These are phyloP conservation scores for Corynascus novoguineensis DNA, from an alignment of 495 filamentous ascomycete genomes.

Conservation along the genomic window DNA sequence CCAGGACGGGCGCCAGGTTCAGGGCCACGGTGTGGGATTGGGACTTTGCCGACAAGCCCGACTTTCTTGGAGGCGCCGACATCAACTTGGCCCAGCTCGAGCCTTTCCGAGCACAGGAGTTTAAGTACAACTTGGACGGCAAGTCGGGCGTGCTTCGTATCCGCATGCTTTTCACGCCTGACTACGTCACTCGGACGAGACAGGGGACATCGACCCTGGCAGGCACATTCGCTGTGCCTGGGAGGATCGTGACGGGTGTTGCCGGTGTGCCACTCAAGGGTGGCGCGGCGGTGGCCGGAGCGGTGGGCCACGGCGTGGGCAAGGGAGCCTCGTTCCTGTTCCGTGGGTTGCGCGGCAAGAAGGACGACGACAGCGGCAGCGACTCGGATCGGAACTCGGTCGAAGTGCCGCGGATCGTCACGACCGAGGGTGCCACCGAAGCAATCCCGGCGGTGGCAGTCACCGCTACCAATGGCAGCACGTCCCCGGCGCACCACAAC, in stretches of 20 bases:
- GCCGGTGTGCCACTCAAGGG: slow-evolving; percentile 88
- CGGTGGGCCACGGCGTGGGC: slow-evolving; percentile 63
- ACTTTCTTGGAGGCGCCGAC: slow-evolving; percentile 70
- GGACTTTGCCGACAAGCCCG: slow-evolving; percentile 88
- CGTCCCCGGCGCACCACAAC: slow-evolving; percentile 42
- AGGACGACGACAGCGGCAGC: slow-evolving; percentile 39
- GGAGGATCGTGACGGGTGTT: slow-evolving; percentile 75
- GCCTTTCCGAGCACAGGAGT: slow-evolving; percentile 70
- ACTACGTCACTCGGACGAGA: slow-evolving; percentile 80
- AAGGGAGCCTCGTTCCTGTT: slow-evolving; percentile 87
- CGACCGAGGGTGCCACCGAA: slow-evolving; percentile 36
- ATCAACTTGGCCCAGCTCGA: slow-evolving; percentile 80
- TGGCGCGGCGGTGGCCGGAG: slow-evolving; percentile 33
- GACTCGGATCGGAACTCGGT: slow-evolving; percentile 22
- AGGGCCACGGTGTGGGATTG: slow-evolving; percentile 84
- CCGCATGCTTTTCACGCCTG: slow-evolving; percentile 86
- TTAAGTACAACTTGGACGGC: slow-evolving; percentile 73
- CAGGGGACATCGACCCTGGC: slow-evolving; percentile 92
- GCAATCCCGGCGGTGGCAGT: slow-evolving; percentile 11
- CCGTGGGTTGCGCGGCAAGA: slow-evolving; percentile 62
- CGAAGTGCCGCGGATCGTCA: slow-evolving; percentile 45
- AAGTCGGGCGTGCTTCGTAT: slow-evolving; percentile 81
- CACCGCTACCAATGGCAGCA: slow-evolving; percentile 37
- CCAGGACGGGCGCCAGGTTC: slow-evolving; percentile 80
- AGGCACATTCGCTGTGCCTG: slow-evolving; percentile 85